A percentile compares a stretch with the other conserved stretches of the same genome.
These are phyloP conservation scores for Corchorus olitorius DNA, from an alignment of 345 rosid species.

Conservation along the genomic window DNA sequence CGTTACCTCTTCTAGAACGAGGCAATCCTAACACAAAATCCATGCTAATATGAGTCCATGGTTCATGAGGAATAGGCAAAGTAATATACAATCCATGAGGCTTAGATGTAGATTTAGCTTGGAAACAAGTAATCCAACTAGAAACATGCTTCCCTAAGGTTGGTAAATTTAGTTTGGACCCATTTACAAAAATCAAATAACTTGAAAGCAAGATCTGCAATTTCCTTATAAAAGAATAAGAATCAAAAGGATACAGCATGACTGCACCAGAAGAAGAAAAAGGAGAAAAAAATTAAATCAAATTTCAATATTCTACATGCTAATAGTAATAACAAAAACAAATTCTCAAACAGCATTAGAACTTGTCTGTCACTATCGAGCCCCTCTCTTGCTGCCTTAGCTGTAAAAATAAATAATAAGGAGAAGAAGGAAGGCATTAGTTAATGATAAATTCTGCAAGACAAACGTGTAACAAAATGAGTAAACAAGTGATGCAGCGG, in stretches of 20 bases:
- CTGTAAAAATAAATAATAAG: constrained; percentile 41
- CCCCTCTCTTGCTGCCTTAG: constrained; percentile 91
- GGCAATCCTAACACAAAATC: no score
- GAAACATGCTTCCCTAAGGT: no score
- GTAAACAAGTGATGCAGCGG: no score
- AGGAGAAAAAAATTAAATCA: constrained; percentile 5
- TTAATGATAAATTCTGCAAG: constrained; percentile 3
- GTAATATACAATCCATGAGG: no score
- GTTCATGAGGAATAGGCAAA: no score
- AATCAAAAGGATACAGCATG: constrained; percentile 86
- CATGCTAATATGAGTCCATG: no score
- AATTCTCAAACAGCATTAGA: constrained; percentile 16
- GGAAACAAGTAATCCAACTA: no score
- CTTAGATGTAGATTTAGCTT: no score
- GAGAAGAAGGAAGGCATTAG: constrained; percentile 1
- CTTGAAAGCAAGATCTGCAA: constrained; percentile 21
- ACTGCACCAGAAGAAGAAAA: constrained; percentile 52
- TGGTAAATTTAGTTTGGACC: constrained; percentile 17
- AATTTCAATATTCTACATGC: background rate
- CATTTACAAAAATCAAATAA: constrained; percentile 11
- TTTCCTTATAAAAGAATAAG: constrained; percentile 11
- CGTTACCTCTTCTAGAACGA: no score
- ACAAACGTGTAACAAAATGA: background rate
- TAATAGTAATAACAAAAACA: constrained; percentile 12
- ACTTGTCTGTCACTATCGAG: constrained; percentile 90